Conservation (phyloP, 2,329 filamentous ascomycete species). For the Rugonectria rugulosa region DNA sequence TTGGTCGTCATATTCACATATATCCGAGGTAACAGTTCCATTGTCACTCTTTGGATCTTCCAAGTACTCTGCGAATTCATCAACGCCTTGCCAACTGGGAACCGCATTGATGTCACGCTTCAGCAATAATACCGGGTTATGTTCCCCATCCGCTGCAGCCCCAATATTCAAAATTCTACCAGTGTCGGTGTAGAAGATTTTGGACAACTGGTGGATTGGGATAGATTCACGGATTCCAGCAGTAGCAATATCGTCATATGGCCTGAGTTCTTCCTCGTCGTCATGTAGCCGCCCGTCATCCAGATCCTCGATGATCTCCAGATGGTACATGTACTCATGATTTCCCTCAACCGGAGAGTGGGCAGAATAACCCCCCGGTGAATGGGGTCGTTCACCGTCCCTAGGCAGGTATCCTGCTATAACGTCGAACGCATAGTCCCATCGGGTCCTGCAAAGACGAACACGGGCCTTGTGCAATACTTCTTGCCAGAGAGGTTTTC, state of each 20-base stretch:
- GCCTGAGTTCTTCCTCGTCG: conserved; percentile 41
- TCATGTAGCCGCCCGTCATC: conserved; percentile 64
- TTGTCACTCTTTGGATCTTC: conserved; percentile 47
- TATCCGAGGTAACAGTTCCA: conserved; percentile 20
- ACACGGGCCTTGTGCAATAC: conserved; percentile 92
- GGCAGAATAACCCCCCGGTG: background rate
- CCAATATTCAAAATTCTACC: conserved; percentile 87
- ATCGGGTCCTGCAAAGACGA: conserved; percentile 76
- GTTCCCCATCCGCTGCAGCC: conserved; percentile 57
- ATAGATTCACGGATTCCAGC: conserved; percentile 62
- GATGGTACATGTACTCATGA: conserved; percentile 73
- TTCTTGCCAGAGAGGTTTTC: conserved; percentile 87
- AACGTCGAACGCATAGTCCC: conserved; percentile 31
- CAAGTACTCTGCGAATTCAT: conserved; percentile 36
- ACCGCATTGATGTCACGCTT: conserved; percentile 39
- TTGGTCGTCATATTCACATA: conserved; percentile 46
- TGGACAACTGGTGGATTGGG: conserved; percentile 72
- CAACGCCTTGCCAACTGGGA: conserved; percentile 1
- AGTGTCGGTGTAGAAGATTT: conserved; percentile 93
- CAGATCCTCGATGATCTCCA: conserved; percentile 84
- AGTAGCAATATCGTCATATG: conserved; percentile 51
- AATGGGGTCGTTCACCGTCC: background rate
- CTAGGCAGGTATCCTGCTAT: conserved; percentile 25
- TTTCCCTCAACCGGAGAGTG: conserved; percentile 1
- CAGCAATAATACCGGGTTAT: conserved; percentile 45